phyloP scores from a whole-genome alignment of 805 yeast species.

The Metschnikowia rubicola region DNA sequence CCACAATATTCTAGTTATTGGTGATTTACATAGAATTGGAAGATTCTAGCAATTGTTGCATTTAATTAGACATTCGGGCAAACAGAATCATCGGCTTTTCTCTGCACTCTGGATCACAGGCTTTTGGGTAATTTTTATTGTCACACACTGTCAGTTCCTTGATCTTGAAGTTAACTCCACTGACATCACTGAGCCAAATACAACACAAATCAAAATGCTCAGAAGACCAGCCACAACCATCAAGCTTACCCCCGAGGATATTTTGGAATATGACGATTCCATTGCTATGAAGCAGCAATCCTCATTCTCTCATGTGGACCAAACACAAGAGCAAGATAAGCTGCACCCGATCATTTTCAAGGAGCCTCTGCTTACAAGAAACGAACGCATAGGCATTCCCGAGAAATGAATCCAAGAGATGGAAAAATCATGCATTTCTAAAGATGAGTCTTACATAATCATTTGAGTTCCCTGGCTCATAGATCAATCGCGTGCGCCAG shows the following conservation, averaged over 20 bases:
- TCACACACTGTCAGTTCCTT: neutral
- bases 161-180: neutral
- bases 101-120: too few relatives aligned
- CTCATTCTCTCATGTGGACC: slow-evolving; percentile 10
- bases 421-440: too few relatives aligned
- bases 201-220: slow-evolving; percentile 42
- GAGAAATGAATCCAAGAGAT: neutral
- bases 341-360: slow-evolving; percentile 13
- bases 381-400: slow-evolving; percentile 16
- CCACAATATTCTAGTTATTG: too few relatives aligned
- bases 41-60: too few relatives aligned
- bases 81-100: too few relatives aligned
- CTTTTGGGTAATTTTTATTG: too few relatives aligned
- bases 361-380: slow-evolving; percentile 15
- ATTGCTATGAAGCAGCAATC: slow-evolving; percentile 11
- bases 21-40: too few relatives aligned
- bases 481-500: too few relatives aligned
- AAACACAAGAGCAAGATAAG: slow-evolving; percentile 14
- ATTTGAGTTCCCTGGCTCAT: too few relatives aligned
- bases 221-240: slow-evolving; percentile 71
- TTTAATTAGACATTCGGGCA: too few relatives aligned
- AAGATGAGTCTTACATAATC: too few relatives aligned
- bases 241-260: slow-evolving; percentile 65
- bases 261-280: slow-evolving; percentile 46
- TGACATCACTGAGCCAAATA: neutral